Base-by-base conservation (phyloP, 2,329 filamentous ascomycete species). In the Aureobasidium musti region DNA sequence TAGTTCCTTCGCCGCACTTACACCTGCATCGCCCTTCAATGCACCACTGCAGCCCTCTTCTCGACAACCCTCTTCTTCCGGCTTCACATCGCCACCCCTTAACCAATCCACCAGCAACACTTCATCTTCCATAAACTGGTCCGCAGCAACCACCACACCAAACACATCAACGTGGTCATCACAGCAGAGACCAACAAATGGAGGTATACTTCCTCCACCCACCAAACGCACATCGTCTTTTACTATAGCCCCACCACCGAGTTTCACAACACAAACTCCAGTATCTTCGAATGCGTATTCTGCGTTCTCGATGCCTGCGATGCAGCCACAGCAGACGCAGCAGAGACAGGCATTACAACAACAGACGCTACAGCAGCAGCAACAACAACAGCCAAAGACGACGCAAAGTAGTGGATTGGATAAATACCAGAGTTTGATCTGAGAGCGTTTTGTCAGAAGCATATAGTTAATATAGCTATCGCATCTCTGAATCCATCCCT, bases 391-490 rank as follows among this genome's bases (percentile, higher is more conserved):
- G 23, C 23, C 28, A n/a, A 52, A 30, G 26, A 30, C 26, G 7
- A n/a, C 26, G 3, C 65, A 71, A 70, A 68, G 68, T 63, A 63
- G 54, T 5, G 86, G 87, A 0, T 78, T 90, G 77, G 87, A 89
- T 76, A 88, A 87, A 77, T 90, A 89, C 70, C 84, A 88, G 75
- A 90, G 88, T 78, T 74, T 90, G 49, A 64, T 64, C 50, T 61
- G n/a, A 21, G 21, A 52, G 17, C 4, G 4, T 33, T 7, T 17
- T 2, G 6, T n/a, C 6, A n/a, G 21, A n/a, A 28, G 11, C 17
- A 33, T 52, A 14, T 39, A 39, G 35, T 39, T 14, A 3, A 5
- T 2, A 17, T 14, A 17, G 35, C 3, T 39, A 39, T 39, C 6
- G 13, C 17, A 39, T 14, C 35, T 17, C 35, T 39, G 2, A 39